These are phyloP conservation scores for Aspergillus carlsbadensis DNA, from an alignment of 495 filamentous ascomycete genomes.

Conservation along the genomic window DNA sequence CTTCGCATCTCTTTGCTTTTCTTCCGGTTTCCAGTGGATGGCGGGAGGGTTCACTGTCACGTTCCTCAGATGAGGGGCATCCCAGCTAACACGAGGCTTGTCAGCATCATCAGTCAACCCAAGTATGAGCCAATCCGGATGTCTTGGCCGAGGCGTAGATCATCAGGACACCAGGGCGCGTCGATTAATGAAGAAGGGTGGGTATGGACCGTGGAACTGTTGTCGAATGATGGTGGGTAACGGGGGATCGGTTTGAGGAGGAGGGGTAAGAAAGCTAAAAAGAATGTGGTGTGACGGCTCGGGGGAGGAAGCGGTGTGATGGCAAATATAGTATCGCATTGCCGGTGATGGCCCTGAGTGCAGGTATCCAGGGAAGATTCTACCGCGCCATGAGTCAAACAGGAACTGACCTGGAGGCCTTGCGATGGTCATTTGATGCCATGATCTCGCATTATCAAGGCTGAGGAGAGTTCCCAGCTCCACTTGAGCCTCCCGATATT, in stretches of 20 bases:
- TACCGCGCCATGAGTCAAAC: slow-evolving; percentile 8
- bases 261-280: slow-evolving; percentile 17
- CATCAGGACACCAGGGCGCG: slow-evolving; percentile 20
- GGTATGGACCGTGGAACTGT: slow-evolving; percentile 17
- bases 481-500: slow-evolving; percentile 28
- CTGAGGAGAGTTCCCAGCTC: slow-evolving; percentile 16
- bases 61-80: not conserved
- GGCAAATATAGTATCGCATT: slow-evolving; percentile 1
- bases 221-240: slow-evolving; percentile 22
- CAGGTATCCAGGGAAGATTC: not conserved
- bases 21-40: not conserved
- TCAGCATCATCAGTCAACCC: slow-evolving; percentile 15
- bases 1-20: not conserved
- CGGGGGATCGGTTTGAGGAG: slow-evolving; percentile 6
- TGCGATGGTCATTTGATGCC: slow-evolving; percentile 15
- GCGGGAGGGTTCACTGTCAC: not conserved
- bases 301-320: slow-evolving; percentile 20
- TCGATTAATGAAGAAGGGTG: slow-evolving; percentile 12
- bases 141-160: slow-evolving; percentile 14
- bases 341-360: not conserved
- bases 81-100: slow-evolving; percentile 11
- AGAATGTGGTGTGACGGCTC: slow-evolving; percentile 23
- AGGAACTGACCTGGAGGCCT: slow-evolving; percentile 3
- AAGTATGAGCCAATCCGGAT: slow-evolving; percentile 12
- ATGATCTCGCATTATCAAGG: slow-evolving; percentile 16